Conservation (phyloP, 2,329 filamentous ascomycete genomes). For the Rhytidhysteron rufulum region DNA sequence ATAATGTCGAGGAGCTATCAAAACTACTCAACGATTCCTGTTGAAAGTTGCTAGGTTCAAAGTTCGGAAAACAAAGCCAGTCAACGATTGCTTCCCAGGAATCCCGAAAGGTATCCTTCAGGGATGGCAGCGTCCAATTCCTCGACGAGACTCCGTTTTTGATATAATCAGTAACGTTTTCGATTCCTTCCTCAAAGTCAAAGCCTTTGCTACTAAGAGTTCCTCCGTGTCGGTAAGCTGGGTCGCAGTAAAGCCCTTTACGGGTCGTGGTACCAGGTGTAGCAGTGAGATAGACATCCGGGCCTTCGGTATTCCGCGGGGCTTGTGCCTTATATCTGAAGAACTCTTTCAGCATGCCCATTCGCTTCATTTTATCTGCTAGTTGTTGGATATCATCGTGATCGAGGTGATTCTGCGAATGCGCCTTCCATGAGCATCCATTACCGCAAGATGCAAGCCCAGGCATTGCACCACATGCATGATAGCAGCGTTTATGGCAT, state of each 20-base stretch:
- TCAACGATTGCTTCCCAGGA: not conserved
- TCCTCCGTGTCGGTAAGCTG: constrained; percentile 3
- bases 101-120: not conserved
- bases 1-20: not conserved
- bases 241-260: constrained; percentile 4
- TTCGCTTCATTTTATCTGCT: not conserved
- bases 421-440: not conserved
- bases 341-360: not conserved
- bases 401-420: constrained; percentile 4
- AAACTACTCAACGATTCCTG: not conserved
- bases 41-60: not conserved
- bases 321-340: not conserved
- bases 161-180: constrained; percentile 1
- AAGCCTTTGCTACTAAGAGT: constrained; percentile 4
- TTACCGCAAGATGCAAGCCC: constrained; percentile 2
- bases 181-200: constrained; percentile 2
- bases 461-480: not conserved
- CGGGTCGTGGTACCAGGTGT: constrained; percentile 4
- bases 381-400: not conserved
- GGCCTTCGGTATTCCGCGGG: not conserved
- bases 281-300: constrained; percentile 5
- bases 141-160: not conserved
- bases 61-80: not conserved
- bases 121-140: not conserved
- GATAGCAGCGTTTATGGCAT: constrained; percentile 1